A percentile compares a stretch with the other conserved stretches of the same genome.
These are phyloP conservation scores for Alternaria sp. DNA, from an alignment of 2,329 filamentous ascomycete species.

Conservation along the genomic window DNA sequence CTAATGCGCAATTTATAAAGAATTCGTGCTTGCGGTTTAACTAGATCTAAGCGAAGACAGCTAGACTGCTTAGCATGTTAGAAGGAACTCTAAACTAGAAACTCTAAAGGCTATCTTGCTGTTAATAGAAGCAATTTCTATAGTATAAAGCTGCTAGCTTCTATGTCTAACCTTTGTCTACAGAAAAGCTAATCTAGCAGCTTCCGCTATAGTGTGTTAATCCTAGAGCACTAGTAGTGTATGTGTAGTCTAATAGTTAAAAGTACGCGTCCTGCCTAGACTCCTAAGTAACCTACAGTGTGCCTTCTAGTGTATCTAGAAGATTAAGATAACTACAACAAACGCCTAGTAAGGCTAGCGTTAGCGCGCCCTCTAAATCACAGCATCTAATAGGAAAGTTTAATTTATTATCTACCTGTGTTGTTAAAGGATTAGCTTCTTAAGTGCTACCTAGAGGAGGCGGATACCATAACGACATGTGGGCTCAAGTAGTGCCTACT, in stretches of 20 bases:
- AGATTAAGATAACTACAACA: constrained; percentile 55
- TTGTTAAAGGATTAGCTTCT: constrained; percentile 48
- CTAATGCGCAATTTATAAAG: constrained; percentile 56
- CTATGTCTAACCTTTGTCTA: constrained; percentile 54
- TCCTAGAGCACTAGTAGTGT: constrained; percentile 25
- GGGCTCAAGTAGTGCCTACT: constrained; percentile 22
- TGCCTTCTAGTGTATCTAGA: constrained; percentile 53
- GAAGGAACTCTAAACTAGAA: constrained; percentile 55
- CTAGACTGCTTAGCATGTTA: constrained; percentile 50
- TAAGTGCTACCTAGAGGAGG: constrained; percentile 53
- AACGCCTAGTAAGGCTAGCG: constrained; percentile 36
- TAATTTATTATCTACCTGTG: constrained; percentile 32
- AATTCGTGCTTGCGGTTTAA: constrained; percentile 58
- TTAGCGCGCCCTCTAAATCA: constrained; percentile 34
- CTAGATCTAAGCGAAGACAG: constrained; percentile 58
- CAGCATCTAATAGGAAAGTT: constrained; percentile 57
- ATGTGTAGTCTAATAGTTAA: constrained; percentile 22
- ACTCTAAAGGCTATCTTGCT: constrained; percentile 46
- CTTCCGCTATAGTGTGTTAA: constrained; percentile 52
- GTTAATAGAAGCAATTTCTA: constrained; percentile 56
- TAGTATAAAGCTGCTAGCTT: constrained; percentile 55
- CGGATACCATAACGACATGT: constrained; percentile 54
- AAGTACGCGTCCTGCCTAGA: constrained; percentile 53
- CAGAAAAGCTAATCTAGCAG: constrained; percentile 55
- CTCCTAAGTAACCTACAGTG: constrained; percentile 51